Evolutionary conservation across 345 rosid species (phyloP), one percentile per base, ranked within the genome.

Genomic region (Citrus australasica): DNA sequence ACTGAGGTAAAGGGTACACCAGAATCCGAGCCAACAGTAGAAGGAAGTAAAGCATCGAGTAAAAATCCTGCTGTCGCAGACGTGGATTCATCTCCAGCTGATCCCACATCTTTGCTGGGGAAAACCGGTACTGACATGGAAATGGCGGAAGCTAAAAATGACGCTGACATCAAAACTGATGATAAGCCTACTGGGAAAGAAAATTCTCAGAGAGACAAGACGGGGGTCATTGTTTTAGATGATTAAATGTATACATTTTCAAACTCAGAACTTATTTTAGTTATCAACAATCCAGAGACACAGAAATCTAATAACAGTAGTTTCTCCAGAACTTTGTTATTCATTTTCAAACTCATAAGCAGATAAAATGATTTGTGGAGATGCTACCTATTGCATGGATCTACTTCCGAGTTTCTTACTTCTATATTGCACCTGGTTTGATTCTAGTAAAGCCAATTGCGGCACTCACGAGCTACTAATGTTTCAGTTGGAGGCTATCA

Each of bases 161-260:
- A 48, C 21, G 38, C 28, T 3, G 55, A 70, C 48, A 24, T 61
- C 68, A 60, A 73, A 55, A 22, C 71, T 58, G 78, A 78, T 62
- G 73, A 73, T 40, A 65, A 35, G 37, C 73, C 75, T 58, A 70
- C 62, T 61, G 83, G 62, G 51, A 61, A 61, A 30, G 80, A 73
- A 6, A 58, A 28, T 10, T 60, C 65, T 0, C 68, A 75, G 56
- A 81, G 72, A 71, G 46, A 35, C 13, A 72, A 68, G 17, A 38
- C 82, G 0, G 80, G 83, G 6, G 21, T 89, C 63, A 78, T 86
- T 40, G 66, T 85, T 28, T 71, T 86, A 59, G 92, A 87, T 69
- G 87, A 86, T 37, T 87, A 77, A 77, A 81, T 35, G 10, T 16
- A 61, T 60, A 14, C 30, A 64, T 53, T 25, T 48, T n/a, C 40